A percentile compares a stretch with the other conserved stretches of the same genome.
Evolutionary conservation across 306 rosid genomes (phyloP).

Genomic region (Cucurbita maxima): DNA sequence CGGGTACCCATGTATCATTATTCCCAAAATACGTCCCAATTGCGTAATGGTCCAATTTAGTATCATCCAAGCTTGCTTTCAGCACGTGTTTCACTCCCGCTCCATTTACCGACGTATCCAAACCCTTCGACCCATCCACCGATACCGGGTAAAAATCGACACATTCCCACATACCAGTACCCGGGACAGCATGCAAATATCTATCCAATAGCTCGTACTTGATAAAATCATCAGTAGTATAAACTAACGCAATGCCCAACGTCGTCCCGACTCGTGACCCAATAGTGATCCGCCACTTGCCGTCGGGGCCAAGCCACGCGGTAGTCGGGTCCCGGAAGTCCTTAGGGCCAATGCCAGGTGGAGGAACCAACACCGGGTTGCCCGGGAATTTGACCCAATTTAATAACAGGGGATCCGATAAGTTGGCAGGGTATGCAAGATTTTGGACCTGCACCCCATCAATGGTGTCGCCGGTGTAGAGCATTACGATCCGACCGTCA

Average conservation of each 20-base stretch:
- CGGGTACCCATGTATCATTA: conserved; percentile 80
- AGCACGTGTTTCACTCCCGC: conserved; percentile 49
- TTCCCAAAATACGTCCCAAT: conserved; percentile 41
- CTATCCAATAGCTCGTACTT: conserved; percentile 18
- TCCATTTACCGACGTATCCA: conserved; percentile 46
- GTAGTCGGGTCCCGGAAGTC: conserved; percentile 79
- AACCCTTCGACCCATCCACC: conserved; percentile 32
- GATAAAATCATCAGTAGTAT: conserved; percentile 35
- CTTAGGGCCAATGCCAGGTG: conserved; percentile 18
- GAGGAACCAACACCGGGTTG: conserved; percentile 60
- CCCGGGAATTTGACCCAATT: conserved; percentile 51
- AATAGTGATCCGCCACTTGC: conserved; percentile 40
- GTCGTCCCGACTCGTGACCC: conserved; percentile 41
- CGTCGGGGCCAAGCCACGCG: conserved; percentile 49
- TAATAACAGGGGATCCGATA: conserved; percentile 69
- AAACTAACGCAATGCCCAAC: conserved; percentile 35
- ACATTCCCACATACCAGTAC: conserved; percentile 96
- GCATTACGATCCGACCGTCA: conserved; percentile 49
- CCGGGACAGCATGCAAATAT: conserved; percentile 46
- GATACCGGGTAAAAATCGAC: conserved; percentile 68
- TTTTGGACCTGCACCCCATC: conserved; percentile 53
- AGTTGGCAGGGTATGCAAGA: conserved; percentile 56
- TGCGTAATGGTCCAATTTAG: conserved; percentile 45
- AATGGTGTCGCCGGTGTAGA: conserved; percentile 47
- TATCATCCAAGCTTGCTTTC: conserved; percentile 67